Evolutionary conservation across 352 stramenopile genomes (phyloP), one percentile per base, ranked within the genome.

Genomic region (Pythium diclinum): DNA sequence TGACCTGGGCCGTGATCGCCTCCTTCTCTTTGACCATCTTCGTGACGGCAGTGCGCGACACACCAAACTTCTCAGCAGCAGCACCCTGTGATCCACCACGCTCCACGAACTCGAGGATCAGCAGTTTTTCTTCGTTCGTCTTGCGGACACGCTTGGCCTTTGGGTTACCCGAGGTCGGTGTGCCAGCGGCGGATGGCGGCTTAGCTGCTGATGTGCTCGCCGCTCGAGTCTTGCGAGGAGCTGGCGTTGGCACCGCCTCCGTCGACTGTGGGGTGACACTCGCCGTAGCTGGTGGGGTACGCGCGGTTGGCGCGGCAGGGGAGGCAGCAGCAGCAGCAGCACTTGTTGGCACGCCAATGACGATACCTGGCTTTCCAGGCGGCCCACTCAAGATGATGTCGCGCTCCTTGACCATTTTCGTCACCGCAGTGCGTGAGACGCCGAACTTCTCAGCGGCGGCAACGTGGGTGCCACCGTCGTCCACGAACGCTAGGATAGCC

Each of bases 11-110:
- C 4, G 78, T 78, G 54, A 92, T 92, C 6, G 83, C 83, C 6
- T 82, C 78, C 9, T 84, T 78, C 63, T 94, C 86, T 59, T 94
- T 94, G 25, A 94, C 81, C 81, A 94, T 92, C 57, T 92, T 94
- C 0, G 86, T 94, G 59, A 94, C 86, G 0, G 86, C 86, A 0
- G 86, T 91, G 14, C 86, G 78, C 0, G 86, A 94, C 19, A 94
- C 81, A 13, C 84, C 84, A 40, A 92, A 94, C 51, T 90, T 89
- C 59, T 91, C 82, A 0, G 86, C 82, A 3, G 86, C 83, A 9
- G 83, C 81, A 33, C 78, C 81, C 55, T 94, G 86, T 0, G 86
- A 92, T 7, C 83, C 84, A 38, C 84, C 84, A 32, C 84, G 73
- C 59, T 94, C 86, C 10, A 94, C 86, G 65, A 88, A 94, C 21